Base-by-base conservation (phyloP, 805 yeast species). In the Myxozyma neotropica region DNA sequence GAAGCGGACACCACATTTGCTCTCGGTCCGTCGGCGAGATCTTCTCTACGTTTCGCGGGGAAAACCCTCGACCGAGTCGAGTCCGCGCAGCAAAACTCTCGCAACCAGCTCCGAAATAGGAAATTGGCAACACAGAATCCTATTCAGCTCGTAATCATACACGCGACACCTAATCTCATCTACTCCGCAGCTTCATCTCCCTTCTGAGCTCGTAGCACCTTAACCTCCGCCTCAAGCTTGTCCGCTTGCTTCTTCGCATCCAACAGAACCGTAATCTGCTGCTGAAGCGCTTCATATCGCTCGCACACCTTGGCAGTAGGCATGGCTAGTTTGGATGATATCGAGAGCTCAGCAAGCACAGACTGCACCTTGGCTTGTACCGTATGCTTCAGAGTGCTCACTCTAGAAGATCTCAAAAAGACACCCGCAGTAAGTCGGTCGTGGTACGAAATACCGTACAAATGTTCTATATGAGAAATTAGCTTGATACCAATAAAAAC, bases 181-280 rank as follows among this genome's bases (percentile, higher is more conserved):
- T 29, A 29, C 33, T 31, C 40, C 33, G 26, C 56, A 3, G n/a
- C 33, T 2, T 35, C 53, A 17, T 47, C 59, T 2, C 46, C 49
- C 35, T 49, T 55, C 54, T 52, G 55, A 21, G 53, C 49, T 64
- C 61, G n/a, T 33, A 68, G 35, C 29, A 85, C 77, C 33, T 78
- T 77, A 39, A 82, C 80, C 67, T 93, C 98, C 2, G 95, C 85
- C 63, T 89, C 92, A 13, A 92, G 76, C 74, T 90, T 91, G 72
- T 94, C 99, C 21, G 84, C 83, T 57, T 89, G 96, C 71, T 84
- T 87, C 75, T 93, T 93, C 15, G 92, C 78, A 56, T 94, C 98
- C 56, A 92, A 77, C 63, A 93, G 76, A 1, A 86, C 81, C 12
- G 84, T 84, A 31, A 89, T 88, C 0, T 85, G 77, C 64, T 85